Conservation (phyloP, 331 rosid species). For the Prunus yedoensis region DNA sequence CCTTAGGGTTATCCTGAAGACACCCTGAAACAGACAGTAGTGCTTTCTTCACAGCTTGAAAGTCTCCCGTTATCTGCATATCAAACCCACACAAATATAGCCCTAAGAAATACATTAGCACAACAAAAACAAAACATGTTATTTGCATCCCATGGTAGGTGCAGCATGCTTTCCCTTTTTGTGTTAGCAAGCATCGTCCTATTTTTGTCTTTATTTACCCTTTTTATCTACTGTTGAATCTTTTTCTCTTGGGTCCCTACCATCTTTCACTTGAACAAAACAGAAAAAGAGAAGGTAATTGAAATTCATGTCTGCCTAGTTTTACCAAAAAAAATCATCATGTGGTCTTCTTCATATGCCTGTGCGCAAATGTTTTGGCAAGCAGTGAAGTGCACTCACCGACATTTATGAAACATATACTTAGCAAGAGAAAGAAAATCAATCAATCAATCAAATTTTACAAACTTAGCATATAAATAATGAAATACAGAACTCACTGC, state of each 20-base stretch:
- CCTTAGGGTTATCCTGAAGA: constrained; percentile 53
- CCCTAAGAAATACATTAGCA: background rate
- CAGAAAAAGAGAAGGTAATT: background rate
- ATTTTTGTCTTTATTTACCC: background rate
- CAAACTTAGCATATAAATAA: background rate
- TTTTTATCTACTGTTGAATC: background rate
- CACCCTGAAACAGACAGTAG: constrained; percentile 62
- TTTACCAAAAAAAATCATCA: background rate
- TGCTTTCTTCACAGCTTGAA: constrained; percentile 69
- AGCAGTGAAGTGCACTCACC: background rate
- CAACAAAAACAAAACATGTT: background rate
- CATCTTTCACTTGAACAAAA: background rate
- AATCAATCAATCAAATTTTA: background rate
- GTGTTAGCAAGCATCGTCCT: constrained; percentile 3
- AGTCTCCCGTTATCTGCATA: constrained; percentile 70
- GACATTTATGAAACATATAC: constrained; percentile 1
- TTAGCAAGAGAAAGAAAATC: background rate
- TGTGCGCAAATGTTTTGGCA: background rate
- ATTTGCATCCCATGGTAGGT: background rate
- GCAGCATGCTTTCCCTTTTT: background rate
- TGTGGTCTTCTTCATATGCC: background rate
- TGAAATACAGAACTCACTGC: background rate
- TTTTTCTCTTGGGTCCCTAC: background rate
- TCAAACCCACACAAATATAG: background rate
- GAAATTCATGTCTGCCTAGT: background rate